Evolutionary conservation across 371 early-diverging fungal species (phyloP).

Genomic region (Coemansia sp.): DNA sequence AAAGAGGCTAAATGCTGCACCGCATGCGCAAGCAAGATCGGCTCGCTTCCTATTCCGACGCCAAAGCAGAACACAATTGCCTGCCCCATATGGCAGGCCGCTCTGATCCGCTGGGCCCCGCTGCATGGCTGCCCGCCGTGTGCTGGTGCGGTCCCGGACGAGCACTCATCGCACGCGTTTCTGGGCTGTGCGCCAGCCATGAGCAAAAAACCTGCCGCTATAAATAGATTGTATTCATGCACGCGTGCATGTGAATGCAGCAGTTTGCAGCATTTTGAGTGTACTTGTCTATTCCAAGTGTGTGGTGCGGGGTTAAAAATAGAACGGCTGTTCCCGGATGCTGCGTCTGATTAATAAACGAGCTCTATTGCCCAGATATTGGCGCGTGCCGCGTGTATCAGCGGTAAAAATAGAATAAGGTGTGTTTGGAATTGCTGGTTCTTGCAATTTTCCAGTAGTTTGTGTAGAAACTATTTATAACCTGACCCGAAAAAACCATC

Average conservation of each 20-base stretch:
- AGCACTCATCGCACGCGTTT: neutral
- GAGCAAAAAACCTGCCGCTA: neutral
- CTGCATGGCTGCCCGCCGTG: neutral
- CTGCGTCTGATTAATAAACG: neutral
- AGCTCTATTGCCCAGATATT: neutral
- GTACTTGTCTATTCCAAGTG: neutral
- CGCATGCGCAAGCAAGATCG: neutral
- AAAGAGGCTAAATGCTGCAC: neutral
- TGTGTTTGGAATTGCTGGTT: neutral
- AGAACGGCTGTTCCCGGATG: neutral
- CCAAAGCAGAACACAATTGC: neutral
- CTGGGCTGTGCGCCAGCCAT: neutral
- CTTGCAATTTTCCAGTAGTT: neutral
- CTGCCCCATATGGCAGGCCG: constrained; percentile 1
- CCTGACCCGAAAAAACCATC: too few species aligned
- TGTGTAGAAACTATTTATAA: neutral
- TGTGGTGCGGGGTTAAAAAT: neutral
- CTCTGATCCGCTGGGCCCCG: neutral
- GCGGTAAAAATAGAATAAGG: constrained; percentile 20
- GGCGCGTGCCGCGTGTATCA: neutral
- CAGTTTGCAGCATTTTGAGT: neutral
- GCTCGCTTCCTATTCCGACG: neutral
- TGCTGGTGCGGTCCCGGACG: neutral
- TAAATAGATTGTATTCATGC: constrained; percentile 1
- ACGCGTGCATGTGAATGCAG: neutral